These are phyloP conservation scores for Oryza punctata DNA, from an alignment of 176 grass and related monocot genomes.

Conservation along the genomic window DNA sequence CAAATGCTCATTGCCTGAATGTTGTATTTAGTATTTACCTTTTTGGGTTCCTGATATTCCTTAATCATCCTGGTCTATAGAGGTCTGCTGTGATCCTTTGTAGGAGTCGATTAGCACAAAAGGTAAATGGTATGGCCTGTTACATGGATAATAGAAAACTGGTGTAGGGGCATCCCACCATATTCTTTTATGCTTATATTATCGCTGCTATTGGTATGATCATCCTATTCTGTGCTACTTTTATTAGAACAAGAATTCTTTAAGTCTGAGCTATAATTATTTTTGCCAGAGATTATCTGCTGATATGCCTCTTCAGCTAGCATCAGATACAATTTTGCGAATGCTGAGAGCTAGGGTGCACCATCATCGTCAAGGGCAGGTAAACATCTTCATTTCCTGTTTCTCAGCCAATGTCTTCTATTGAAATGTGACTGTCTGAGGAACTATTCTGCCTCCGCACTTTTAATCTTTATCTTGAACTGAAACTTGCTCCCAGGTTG, in stretches of 20 bases:
- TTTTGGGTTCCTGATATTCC: background rate
- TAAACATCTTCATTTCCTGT: conserved; percentile 26
- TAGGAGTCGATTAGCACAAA: background rate
- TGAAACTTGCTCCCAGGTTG: conserved; percentile 6
- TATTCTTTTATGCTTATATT: background rate
- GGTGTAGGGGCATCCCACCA: background rate
- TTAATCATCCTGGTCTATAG: background rate
- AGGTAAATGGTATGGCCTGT: conserved; percentile 16
- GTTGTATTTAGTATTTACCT: background rate
- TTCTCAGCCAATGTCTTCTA: background rate
- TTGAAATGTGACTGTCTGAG: background rate
- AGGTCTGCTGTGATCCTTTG: background rate
- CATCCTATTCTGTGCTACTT: background rate
- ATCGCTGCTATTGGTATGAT: background rate
- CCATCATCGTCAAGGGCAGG: conserved; percentile 94
- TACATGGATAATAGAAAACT: background rate
- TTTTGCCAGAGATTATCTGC: conserved; percentile 81
- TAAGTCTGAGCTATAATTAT: conserved; percentile 22
- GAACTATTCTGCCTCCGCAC: background rate
- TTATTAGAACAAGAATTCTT: conserved; percentile 24
- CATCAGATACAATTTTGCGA: conserved; percentile 84
- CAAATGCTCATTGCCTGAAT: background rate
- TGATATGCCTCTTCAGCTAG: conserved; percentile 94
- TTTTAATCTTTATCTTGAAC: background rate
- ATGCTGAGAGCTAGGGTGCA: conserved; percentile 94